A percentile compares a stretch with the other conserved stretches of the same genome.
phyloP scores from a whole-genome alignment of 2,329 filamentous ascomycete species.

The Blastomyces percursus region DNA sequence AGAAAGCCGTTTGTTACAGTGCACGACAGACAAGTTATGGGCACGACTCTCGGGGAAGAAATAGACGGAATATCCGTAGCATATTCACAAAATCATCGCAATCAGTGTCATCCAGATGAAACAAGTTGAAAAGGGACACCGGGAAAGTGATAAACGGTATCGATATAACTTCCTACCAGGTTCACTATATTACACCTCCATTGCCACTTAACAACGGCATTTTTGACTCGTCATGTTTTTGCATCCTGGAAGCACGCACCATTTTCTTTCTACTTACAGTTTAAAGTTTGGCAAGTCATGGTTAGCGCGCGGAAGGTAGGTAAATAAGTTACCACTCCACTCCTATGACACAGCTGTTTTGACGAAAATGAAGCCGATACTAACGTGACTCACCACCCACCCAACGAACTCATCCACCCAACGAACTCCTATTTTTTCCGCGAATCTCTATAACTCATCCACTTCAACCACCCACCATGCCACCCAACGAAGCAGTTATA shows the following conservation, averaged over 20 bases:
- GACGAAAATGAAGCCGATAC: too few species aligned
- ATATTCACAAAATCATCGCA: background rate
- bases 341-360: too few species aligned
- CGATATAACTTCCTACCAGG: background rate
- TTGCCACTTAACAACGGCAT: background rate
- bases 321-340: too few species aligned
- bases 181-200: background rate
- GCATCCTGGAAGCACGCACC: too few species aligned
- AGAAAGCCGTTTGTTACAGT: constrained; percentile 35
- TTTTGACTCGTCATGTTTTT: background rate
- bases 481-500: too few species aligned
- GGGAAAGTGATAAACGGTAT: background rate
- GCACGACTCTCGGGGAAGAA: background rate
- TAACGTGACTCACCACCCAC: too few species aligned
- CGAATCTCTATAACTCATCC: too few species aligned
- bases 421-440: too few species aligned
- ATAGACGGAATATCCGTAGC: background rate
- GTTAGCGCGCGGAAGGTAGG: background rate
- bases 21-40: background rate
- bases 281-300: background rate
- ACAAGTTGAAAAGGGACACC: background rate
- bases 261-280: background rate
- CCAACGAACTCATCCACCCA: too few species aligned
- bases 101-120: background rate
- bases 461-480: too few species aligned